Evolutionary conservation across 1,284 basidiomycete genomes (phyloP).

Genomic region (Psilocybe mexicana): DNA sequence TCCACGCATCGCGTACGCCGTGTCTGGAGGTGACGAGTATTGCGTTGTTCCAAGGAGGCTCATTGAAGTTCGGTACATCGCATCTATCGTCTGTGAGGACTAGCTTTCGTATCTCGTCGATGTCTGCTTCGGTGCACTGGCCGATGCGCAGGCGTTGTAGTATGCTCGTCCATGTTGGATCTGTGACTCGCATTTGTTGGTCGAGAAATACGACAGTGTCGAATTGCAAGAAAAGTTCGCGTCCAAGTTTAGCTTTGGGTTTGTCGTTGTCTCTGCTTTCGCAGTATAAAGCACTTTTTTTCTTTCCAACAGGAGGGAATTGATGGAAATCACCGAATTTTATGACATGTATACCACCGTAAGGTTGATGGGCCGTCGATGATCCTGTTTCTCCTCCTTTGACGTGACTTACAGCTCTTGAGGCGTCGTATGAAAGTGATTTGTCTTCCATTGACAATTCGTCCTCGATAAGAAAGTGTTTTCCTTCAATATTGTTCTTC

Average conservation of each 20-base stretch:
- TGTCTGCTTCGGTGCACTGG: slow-evolving; percentile 24
- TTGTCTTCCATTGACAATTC: slow-evolving; percentile 33
- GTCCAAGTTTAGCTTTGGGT: slow-evolving; percentile 19
- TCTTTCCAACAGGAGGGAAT: slow-evolving; percentile 34
- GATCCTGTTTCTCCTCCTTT: not conserved
- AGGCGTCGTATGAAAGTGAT: not conserved
- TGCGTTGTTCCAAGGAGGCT: slow-evolving; percentile 26
- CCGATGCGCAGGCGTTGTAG: slow-evolving; percentile 26
- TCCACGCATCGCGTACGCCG: slow-evolving; percentile 33
- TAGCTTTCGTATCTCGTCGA: slow-evolving; percentile 24
- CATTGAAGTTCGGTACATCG: slow-evolving; percentile 17
- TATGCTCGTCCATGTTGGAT: slow-evolving; percentile 6
- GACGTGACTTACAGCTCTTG: not conserved
- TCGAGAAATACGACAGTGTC: slow-evolving; percentile 30
- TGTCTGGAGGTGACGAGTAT: slow-evolving; percentile 39
- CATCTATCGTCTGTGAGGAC: slow-evolving; percentile 21
- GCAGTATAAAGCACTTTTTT: slow-evolving; percentile 26
- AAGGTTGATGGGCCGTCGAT: not conserved
- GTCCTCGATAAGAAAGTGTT: slow-evolving; percentile 26
- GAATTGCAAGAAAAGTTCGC: slow-evolving; percentile 32
- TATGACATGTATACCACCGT: slow-evolving; percentile 31
- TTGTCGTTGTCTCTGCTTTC: not conserved
- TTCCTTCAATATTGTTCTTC: slow-evolving; percentile 16
- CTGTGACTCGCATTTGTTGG: not conserved
- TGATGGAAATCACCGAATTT: slow-evolving; percentile 39